Percentiles rank a stretch among this genome's conserved stretches.
phyloP scores from a whole-genome alignment of 257 asterid genomes.

The Echium plantagineum region DNA sequence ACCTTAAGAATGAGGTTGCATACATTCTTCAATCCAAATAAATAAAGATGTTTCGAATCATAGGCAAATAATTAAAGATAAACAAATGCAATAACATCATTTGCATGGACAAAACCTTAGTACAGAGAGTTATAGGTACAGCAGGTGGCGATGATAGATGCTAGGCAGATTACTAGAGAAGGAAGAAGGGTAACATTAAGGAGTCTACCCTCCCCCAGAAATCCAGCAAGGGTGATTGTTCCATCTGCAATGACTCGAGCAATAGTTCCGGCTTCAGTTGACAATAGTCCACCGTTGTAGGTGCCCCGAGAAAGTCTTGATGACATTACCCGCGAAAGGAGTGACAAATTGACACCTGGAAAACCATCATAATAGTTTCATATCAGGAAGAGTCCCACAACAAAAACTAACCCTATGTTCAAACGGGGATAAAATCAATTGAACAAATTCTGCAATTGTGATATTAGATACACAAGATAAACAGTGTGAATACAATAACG shows the following conservation, averaged over 20 bases:
- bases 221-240: constrained; percentile 81
- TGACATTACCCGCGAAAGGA: constrained; percentile 92
- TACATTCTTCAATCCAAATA: not conserved
- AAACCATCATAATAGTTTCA: not conserved
- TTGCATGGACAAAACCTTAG: constrained; percentile 13
- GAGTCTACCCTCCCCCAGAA: constrained; percentile 52
- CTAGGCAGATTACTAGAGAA: constrained; percentile 61
- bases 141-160: constrained; percentile 73
- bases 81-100: not conserved
- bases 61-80: too few relatives aligned
- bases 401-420: not conserved
- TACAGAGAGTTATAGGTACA: constrained; percentile 76
- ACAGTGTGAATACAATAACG: not conserved
- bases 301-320: constrained; percentile 97
- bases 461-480: not conserved
- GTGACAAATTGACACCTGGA: constrained; percentile 69
- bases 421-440: not conserved
- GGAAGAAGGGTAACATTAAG: constrained; percentile 72
- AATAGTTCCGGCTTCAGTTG: constrained; percentile 88
- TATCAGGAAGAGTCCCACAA: not conserved
- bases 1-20: not conserved
- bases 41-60: too few relatives aligned
- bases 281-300: constrained; percentile 76
- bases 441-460: not conserved
- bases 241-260: constrained; percentile 90